Conservation (phyloP, 495 filamentous ascomycete genomes). For the Viridothelium virens region DNA sequence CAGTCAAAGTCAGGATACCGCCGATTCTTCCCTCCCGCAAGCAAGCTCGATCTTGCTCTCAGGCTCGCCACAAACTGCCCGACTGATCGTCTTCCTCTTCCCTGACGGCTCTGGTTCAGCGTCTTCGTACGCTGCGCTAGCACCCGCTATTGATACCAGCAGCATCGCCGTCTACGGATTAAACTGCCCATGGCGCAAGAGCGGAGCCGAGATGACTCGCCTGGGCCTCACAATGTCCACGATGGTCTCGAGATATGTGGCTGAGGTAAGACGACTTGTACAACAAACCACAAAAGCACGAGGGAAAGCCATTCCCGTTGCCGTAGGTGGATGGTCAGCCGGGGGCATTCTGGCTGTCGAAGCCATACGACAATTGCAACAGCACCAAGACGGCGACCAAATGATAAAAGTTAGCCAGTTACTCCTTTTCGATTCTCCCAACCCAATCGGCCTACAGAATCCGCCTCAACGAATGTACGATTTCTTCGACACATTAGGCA, state of each 20-base stretch:
- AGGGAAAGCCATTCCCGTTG: background rate
- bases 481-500: conserved; percentile 17
- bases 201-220: conserved; percentile 16
- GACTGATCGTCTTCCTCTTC: conserved; percentile 24
- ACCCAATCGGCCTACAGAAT: conserved; percentile 17
- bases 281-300: conserved; percentile 20
- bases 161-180: conserved; percentile 19
- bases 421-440: conserved; percentile 24
- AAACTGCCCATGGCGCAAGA: conserved; percentile 21
- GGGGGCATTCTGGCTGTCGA: conserved; percentile 25
- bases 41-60: background rate
- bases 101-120: conserved; percentile 29
- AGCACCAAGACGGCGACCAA: conserved; percentile 11
- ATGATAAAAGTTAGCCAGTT: conserved; percentile 16
- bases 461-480: conserved; percentile 16
- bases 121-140: conserved; percentile 22
- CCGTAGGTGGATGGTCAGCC: conserved; percentile 24
- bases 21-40: no score
- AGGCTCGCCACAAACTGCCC: background rate
- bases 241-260: conserved; percentile 17
- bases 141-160: conserved; percentile 4
- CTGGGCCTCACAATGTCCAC: conserved; percentile 14
- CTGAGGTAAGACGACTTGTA: conserved; percentile 19
- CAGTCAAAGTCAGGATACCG: no score
- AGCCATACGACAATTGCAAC: conserved; percentile 18